Evolutionary conservation across 1,284 basidiomycete genomes (phyloP).

Genomic region (Vanrija pseudolonga): DNA sequence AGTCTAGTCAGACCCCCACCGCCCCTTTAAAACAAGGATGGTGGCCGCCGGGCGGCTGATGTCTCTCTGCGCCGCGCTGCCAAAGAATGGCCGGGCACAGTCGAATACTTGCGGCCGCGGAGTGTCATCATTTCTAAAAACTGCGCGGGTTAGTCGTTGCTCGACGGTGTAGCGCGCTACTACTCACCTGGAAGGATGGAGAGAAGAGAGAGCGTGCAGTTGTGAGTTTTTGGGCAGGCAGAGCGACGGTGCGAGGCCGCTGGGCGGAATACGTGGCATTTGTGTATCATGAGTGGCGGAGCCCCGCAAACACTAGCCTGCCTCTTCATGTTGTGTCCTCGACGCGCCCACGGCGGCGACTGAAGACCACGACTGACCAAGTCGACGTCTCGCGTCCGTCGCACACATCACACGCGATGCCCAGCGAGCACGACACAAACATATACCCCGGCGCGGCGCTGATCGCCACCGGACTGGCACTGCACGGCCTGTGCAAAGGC

Average conservation of each 20-base stretch:
- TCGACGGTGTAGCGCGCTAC: neutral
- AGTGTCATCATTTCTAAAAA: conserved; percentile 36
- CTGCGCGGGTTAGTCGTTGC: conserved; percentile 3
- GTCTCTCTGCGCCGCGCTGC: conserved; percentile 23
- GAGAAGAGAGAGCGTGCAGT: conserved; percentile 1
- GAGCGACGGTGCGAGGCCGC: neutral
- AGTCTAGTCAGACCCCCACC: conserved; percentile 37
- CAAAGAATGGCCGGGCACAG: conserved; percentile 18
- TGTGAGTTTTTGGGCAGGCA: too few relatives aligned
- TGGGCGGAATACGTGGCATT: neutral
- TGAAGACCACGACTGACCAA: too few relatives aligned
- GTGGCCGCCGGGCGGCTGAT: conserved; percentile 40
- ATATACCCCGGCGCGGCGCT: conserved; percentile 47
- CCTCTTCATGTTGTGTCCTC: too few relatives aligned
- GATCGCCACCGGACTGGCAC: conserved; percentile 52
- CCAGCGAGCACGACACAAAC: neutral
- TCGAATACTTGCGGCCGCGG: conserved; percentile 35
- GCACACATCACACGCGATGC: too few relatives aligned
- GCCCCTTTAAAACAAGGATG: conserved; percentile 42
- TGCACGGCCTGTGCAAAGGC: conserved; percentile 55
- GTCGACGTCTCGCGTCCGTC: too few relatives aligned
- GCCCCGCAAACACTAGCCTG: too few relatives aligned
- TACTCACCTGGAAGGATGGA: conserved; percentile 30
- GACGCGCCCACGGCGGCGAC: too few relatives aligned
- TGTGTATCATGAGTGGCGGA: too few relatives aligned